Base-by-base conservation (phyloP, 805 yeast species). In the Priceomyces carsonii region DNA sequence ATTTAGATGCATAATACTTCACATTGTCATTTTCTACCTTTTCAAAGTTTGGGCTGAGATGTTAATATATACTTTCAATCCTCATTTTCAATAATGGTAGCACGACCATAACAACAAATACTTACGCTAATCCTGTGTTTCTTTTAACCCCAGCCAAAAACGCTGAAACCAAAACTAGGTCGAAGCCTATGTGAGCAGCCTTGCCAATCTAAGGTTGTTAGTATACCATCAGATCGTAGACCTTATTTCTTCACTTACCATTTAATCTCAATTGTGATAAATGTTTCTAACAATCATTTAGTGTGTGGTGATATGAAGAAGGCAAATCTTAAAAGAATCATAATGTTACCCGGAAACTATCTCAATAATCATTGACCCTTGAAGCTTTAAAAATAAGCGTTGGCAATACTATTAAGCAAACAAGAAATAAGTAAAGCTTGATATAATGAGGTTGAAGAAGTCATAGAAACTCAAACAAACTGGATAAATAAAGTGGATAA, bases 81-180 rank as follows among this genome's bases (percentile, higher is more conserved):
- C 8, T 10, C 8, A 21, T 21, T 21, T 21, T 8, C 24, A 9
- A 26, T 12, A 9, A 6, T 5, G 16, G 21, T 18, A 6, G 13
- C 18, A 14, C 6, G 22, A 16, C 21, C 6, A 4, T 8, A 9
- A 2, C 17, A 15, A 15, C 17, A 6, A 13, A 12, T 35, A 45
- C 49, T 34, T 38, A 45, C 47, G 64, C 73, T 18, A 84, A 61
- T 0, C 93, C 91, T 1, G 91, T 78, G 47, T 75, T 77, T 56
- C 86, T 74, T 57, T 79, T 82, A 29, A 85, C 74, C 1, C 90
- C 90, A 1, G 89, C 85, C 10, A 83, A 61, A 33, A 81, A 72
- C 1, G 87, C 80, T 1, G 91, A 80, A 5, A 82, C 59, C 13
- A 85, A 57, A 1, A 77, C 72, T 25, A 82, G 61, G 51, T 85